phyloP scores from a whole-genome alignment of 2,329 filamentous ascomycete genomes.

The Geosmithia morbida region DNA sequence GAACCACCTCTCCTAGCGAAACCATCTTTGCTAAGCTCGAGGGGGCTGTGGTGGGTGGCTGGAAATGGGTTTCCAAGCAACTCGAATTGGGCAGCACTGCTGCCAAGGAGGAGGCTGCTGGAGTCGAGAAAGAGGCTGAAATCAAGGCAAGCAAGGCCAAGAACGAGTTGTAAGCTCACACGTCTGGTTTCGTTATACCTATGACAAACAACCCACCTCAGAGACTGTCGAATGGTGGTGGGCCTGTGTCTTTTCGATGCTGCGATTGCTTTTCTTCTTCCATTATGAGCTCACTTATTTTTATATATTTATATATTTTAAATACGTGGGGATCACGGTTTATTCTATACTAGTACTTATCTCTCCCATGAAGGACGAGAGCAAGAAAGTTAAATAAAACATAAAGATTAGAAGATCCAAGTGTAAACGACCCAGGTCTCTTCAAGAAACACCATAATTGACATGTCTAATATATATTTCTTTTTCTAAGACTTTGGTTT shows the following conservation, averaged over 20 bases:
- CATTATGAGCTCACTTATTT: neutral
- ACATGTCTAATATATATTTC: too few species aligned
- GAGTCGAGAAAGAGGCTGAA: constrained; percentile 15
- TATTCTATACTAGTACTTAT: too few species aligned
- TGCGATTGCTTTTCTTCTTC: neutral
- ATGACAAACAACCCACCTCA: neutral
- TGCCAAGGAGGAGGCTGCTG: constrained; percentile 30
- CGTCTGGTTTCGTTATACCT: neutral
- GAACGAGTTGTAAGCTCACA: constrained; percentile 30
- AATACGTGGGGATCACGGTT: too few species aligned
- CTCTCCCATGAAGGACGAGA: too few species aligned
- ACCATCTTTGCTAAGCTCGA: constrained; percentile 52
- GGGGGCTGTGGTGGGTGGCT: constrained; percentile 29
- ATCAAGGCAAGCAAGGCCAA: constrained; percentile 19
- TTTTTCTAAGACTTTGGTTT: too few species aligned
- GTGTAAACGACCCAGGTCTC: too few species aligned
- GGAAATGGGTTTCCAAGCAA: constrained; percentile 37
- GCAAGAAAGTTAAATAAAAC: too few species aligned
- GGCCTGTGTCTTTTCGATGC: neutral
- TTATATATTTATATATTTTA: too few species aligned
- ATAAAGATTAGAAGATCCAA: too few species aligned
- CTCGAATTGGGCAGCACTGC: constrained; percentile 30
- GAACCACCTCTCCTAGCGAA: constrained; percentile 49
- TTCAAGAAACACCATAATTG: too few species aligned
- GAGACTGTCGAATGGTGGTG: neutral